Evolutionary conservation across 2,329 filamentous ascomycete species (phyloP), one percentile per base, ranked within the genome.

Genomic region (Geosmithia putterillii): DNA sequence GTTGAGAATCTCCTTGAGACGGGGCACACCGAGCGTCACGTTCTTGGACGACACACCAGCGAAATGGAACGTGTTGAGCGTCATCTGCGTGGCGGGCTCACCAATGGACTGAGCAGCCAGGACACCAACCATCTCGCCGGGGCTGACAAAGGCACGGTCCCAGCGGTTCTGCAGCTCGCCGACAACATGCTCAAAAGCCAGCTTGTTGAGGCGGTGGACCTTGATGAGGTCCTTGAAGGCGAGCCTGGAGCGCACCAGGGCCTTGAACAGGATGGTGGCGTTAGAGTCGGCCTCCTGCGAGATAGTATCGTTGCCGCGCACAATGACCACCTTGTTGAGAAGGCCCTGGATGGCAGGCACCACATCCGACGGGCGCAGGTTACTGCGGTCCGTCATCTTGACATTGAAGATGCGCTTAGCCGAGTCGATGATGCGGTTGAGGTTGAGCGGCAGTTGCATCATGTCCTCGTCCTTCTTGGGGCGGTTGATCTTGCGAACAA

Each of bases 1-100:
- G 62, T 98, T 98, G 45, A 98, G 74, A 79, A 98, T 98, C 69
- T 98, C 92, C 75, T 98, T 98, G 41, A 98, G 78, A 80, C 92
- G 90, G 38, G 92, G 92, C 38, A 98, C 92, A 87, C 92, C 92
- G 41, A 98, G 81, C 1, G 92, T 98, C 44, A 98, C 90, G 73
- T 98, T 98, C 82, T 98, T 98, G 20, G 90, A 95, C 34, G 94
- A 95, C 47, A 98, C 88, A 95, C 92, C 92, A 63, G 92, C 89
- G 63, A 98, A 98, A 73, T 98, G 92, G 83, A 98, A 98, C 20
- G 92, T 98, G 69, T 98, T 98, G 47, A 98, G 70, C 1, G 92
- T 98, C 92, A 98, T 98, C 71, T 98, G 92, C 1, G 92, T 98
- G 19, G 92, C 94, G 36, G 92, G 92, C 64, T 98, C 92, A 69